These are phyloP conservation scores for Rhododendron simsii DNA, from an alignment of 148 eudicot genomes.

Conservation along the genomic window DNA sequence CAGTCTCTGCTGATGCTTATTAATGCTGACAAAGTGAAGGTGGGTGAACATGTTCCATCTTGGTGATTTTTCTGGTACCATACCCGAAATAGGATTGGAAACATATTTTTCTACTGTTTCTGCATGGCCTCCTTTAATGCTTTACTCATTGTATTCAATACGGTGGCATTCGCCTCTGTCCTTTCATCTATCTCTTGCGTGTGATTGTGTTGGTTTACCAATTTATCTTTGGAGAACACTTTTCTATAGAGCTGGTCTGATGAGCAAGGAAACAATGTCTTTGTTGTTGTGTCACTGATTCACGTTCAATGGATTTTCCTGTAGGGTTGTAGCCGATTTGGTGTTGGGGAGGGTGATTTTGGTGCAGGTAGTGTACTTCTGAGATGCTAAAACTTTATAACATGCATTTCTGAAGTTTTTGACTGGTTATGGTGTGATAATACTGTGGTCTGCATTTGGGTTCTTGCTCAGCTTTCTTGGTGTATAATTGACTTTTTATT, in stretches of 20 bases:
- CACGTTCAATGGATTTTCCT: background rate
- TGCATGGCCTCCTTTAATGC: background rate
- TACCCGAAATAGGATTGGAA: background rate
- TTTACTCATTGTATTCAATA: background rate
- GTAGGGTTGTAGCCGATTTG: conserved; percentile 26
- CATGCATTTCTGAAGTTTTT: background rate
- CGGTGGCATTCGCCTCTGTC: background rate
- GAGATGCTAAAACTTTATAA: background rate
- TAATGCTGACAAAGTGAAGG: background rate
- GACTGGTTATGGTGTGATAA: background rate
- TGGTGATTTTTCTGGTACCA: background rate
- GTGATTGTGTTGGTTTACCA: background rate
- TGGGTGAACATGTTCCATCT: background rate
- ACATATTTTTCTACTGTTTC: background rate
- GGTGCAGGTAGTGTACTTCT: conserved; percentile 17
- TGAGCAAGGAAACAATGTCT: background rate
- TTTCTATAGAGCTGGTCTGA: background rate
- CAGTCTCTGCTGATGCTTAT: background rate
- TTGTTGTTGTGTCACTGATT: background rate
- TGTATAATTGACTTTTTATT: background rate
- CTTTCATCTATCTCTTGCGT: background rate
- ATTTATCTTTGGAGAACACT: background rate
- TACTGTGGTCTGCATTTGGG: background rate
- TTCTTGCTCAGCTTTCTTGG: background rate
- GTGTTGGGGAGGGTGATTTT: conserved; percentile 18